Evolutionary conservation across 192 early-diverging fungal species (phyloP).

Genomic region (Rhizophagus prolifer): DNA sequence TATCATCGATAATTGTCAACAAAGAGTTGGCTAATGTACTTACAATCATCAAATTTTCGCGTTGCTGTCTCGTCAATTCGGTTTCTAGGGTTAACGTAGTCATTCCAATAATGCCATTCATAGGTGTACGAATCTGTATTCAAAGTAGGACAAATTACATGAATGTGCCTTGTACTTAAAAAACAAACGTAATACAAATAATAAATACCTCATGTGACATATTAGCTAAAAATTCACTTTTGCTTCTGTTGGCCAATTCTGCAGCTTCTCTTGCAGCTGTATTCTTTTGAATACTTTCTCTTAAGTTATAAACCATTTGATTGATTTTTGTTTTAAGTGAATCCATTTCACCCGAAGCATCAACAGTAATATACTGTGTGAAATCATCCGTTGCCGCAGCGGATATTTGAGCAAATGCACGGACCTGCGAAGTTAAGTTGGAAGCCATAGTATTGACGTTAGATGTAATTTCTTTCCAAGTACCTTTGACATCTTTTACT

Average conservation of each 20-base stretch:
- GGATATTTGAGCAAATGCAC: constrained; percentile 77
- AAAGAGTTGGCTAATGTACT: constrained; percentile 69
- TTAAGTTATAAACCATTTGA: constrained; percentile 76
- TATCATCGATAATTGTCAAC: constrained; percentile 77
- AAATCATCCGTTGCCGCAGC: constrained; percentile 73
- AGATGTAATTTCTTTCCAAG: constrained; percentile 74
- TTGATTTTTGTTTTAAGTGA: constrained; percentile 81
- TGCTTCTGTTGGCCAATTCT: constrained; percentile 79
- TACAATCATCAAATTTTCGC: constrained; percentile 80
- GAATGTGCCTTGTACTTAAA: not conserved
- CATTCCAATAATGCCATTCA: constrained; percentile 83
- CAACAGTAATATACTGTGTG: constrained; percentile 70
- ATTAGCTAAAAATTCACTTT: constrained; percentile 68
- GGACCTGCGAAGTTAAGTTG: constrained; percentile 76
- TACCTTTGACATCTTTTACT: constrained; percentile 69
- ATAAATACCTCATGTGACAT: constrained; percentile 56
- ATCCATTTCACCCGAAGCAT: constrained; percentile 84
- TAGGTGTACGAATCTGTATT: constrained; percentile 77
- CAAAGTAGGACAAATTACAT: constrained; percentile 47
- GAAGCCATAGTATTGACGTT: constrained; percentile 76
- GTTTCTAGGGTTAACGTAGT: constrained; percentile 73
- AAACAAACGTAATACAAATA: not conserved
- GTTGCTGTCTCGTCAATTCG: constrained; percentile 75
- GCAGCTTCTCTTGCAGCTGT: constrained; percentile 76
- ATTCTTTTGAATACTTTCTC: constrained; percentile 77